Conservation (phyloP, 371 early-diverging fungal species). For the Mortierella sp. region DNA sequence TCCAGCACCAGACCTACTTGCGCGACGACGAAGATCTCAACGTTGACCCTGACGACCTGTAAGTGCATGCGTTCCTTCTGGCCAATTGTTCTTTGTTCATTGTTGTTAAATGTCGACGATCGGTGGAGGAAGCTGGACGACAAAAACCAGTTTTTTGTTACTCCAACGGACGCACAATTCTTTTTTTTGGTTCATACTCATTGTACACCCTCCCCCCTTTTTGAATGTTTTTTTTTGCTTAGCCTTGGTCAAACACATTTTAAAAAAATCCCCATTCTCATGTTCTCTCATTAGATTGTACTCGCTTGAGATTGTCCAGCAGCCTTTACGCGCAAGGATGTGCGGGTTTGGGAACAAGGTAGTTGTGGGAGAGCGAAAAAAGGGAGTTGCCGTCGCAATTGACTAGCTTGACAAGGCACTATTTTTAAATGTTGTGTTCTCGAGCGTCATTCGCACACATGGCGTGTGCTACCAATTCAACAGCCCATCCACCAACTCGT, state of each 20-base stretch:
- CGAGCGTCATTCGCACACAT: not conserved
- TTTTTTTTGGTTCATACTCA: not conserved
- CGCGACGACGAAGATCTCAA: constrained; percentile 29
- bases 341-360: constrained; percentile 82
- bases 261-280: not conserved
- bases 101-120: not conserved
- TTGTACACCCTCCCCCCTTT: not conserved
- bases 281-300: constrained; percentile 19
- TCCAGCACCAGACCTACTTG: constrained; percentile 11
- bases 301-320: constrained; percentile 66
- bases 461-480: not conserved
- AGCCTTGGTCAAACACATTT: constrained; percentile 65
- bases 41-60: constrained; percentile 30
- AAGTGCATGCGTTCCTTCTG: constrained; percentile 1
- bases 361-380: not conserved
- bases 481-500: not conserved
- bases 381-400: too few species aligned
- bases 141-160: constrained; percentile 6
- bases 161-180: not conserved
- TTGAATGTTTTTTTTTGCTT: not conserved
- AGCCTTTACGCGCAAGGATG: constrained; percentile 82
- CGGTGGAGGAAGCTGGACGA: not conserved
- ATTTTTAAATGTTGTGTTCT: too few species aligned
- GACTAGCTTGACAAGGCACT: too few species aligned
- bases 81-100: not conserved